Evolutionary conservation across 768 basidiomycete genomes (phyloP).

Genomic region (Tricholoma terreum): DNA sequence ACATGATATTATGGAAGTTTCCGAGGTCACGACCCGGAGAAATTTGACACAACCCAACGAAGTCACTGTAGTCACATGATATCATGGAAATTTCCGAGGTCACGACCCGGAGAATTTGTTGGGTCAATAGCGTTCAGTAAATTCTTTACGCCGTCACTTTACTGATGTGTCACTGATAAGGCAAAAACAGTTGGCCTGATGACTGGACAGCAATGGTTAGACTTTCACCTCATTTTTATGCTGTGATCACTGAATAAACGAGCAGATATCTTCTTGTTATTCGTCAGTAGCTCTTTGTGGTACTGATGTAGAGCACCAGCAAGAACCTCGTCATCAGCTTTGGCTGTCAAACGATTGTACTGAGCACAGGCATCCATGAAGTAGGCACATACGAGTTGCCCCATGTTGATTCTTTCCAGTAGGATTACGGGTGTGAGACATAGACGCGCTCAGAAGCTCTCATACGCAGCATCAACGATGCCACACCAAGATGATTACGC

Average conservation of each 20-base stretch:
- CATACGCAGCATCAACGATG: too few species aligned
- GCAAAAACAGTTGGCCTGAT: too few species aligned
- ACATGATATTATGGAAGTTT: too few species aligned
- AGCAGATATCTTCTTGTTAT: constrained; percentile 16
- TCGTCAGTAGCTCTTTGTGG: constrained; percentile 15
- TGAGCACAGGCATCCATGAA: background rate
- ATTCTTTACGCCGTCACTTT: background rate
- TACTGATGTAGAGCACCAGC: constrained; percentile 14
- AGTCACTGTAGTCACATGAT: too few species aligned
- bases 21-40: too few species aligned
- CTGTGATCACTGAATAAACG: constrained; percentile 14
- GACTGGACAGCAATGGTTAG: background rate
- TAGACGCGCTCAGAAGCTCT: background rate
- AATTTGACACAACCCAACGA: too few species aligned
- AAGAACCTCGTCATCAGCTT: constrained; percentile 10
- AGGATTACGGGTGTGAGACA: constrained; percentile 14
- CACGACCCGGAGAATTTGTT: too few species aligned
- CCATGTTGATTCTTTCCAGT: constrained; percentile 18
- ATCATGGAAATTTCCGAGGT: too few species aligned
- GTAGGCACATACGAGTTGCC: constrained; percentile 7
- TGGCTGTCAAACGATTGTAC: constrained; percentile 7
- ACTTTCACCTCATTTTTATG: constrained; percentile 14
- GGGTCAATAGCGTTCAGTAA: too few species aligned
- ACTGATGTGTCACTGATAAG: background rate
- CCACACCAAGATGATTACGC: background rate